Conservation (phyloP, 2,329 filamentous ascomycete genomes). For the Leptographium flavum region DNA sequence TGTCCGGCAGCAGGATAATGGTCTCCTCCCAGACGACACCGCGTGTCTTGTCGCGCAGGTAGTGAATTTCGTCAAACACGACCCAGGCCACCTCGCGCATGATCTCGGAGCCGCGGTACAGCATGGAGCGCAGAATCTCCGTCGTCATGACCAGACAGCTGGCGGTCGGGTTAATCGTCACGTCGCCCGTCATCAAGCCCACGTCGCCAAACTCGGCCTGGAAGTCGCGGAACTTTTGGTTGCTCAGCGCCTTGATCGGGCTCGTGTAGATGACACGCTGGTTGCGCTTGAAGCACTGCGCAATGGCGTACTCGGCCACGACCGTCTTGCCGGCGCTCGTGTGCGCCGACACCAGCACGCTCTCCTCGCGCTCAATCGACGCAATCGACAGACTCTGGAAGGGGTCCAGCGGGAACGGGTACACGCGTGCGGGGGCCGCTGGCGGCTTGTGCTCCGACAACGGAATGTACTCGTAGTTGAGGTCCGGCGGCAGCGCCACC, state of each 20-base stretch:
- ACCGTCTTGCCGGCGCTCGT: slow-evolving; percentile 98
- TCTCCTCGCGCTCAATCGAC: slow-evolving; percentile 92
- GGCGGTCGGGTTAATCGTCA: slow-evolving; percentile 96
- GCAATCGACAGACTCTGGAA: slow-evolving; percentile 93
- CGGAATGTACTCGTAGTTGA: slow-evolving; percentile 89
- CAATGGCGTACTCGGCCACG: slow-evolving; percentile 94
- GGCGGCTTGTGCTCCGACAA: slow-evolving; percentile 90
- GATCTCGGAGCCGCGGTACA: slow-evolving; percentile 95
- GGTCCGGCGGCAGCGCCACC: slow-evolving; percentile 83
- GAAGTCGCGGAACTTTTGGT: slow-evolving; percentile 97
- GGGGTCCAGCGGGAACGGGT: slow-evolving; percentile 85
- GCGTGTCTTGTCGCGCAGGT: slow-evolving; percentile 85
- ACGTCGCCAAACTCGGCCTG: slow-evolving; percentile 91
- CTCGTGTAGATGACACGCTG: slow-evolving; percentile 98
- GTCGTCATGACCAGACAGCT: slow-evolving; percentile 99
- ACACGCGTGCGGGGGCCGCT: slow-evolving; percentile 68
- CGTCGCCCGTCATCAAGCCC: slow-evolving; percentile 96
- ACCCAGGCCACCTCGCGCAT: slow-evolving; percentile 99
- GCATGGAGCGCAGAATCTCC: slow-evolving; percentile 95
- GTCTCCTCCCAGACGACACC: slow-evolving; percentile 99
- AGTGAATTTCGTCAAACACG: slow-evolving; percentile 96
- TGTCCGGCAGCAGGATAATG: slow-evolving; percentile 93
- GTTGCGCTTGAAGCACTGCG: slow-evolving; percentile 92
- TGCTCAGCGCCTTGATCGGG: slow-evolving; percentile 96
- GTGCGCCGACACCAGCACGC: slow-evolving; percentile 90